A percentile compares a stretch with the other conserved stretches of the same genome.
phyloP scores from a whole-genome alignment of 768 basidiomycete genomes.

The Paxillus involutus region DNA sequence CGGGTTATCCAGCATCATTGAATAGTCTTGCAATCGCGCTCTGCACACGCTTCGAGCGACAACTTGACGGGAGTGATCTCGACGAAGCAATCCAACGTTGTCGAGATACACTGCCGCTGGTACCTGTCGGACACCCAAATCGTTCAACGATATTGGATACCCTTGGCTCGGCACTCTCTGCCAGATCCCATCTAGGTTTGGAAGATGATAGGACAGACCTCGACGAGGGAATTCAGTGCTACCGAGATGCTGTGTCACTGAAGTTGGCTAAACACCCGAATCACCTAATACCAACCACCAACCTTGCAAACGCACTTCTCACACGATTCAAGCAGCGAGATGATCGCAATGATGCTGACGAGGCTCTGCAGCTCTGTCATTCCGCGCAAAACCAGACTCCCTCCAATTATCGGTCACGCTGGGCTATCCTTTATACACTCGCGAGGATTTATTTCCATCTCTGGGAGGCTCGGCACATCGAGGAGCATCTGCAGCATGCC shows the following conservation, averaged over 20 bases:
- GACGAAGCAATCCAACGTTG: not conserved
- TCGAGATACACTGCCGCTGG: not conserved
- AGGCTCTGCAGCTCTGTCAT: conserved; percentile 4
- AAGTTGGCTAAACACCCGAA: not conserved
- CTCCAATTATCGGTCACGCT: not conserved
- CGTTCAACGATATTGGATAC: not conserved
- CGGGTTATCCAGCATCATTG: not conserved
- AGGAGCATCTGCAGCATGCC: no score
- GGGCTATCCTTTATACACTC: not conserved
- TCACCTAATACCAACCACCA: not conserved
- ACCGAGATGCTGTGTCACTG: not conserved
- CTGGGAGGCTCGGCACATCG: no score
- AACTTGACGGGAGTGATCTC: not conserved
- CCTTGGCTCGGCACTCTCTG: not conserved
- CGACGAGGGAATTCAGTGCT: no score
- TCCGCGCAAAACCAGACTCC: not conserved
- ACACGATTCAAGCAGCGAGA: conserved; percentile 10
- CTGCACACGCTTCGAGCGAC: not conserved
- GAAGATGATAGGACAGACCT: no score
- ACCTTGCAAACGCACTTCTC: conserved; percentile 10
- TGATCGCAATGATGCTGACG: conserved; percentile 4
- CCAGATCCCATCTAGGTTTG: not conserved
- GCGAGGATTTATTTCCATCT: not conserved
- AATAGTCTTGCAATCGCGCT: not conserved
- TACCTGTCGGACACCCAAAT: not conserved